phyloP scores from a whole-genome alignment of 169 alveolate species.

The Amoebophrya sp. region DNA sequence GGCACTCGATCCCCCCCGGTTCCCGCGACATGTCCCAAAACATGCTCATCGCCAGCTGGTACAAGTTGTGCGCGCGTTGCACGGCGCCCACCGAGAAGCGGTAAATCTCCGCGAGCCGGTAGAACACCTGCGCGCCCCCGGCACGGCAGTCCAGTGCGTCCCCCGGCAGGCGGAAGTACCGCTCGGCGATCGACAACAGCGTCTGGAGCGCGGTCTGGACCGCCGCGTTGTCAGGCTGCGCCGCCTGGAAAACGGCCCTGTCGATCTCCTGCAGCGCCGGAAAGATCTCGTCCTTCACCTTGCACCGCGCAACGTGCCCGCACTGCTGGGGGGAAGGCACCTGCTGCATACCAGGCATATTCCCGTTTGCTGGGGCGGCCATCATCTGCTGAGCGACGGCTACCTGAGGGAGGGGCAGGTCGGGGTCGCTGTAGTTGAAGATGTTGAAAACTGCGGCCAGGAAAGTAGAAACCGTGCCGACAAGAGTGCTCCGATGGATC shows the following conservation, averaged over 20 bases:
- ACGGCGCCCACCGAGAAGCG: background rate
- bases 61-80: constrained; percentile 5
- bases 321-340: too few species aligned
- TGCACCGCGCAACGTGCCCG: background rate
- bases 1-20: background rate
- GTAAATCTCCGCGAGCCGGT: background rate
- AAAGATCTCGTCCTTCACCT: background rate
- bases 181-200: background rate
- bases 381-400: too few species aligned
- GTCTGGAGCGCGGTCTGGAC: background rate
- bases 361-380: too few species aligned
- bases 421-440: too few species aligned
- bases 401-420: too few species aligned
- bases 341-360: too few species aligned
- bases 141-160: constrained; percentile 4
- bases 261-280: background rate
- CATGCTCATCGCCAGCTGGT: constrained; percentile 11
- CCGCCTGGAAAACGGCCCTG: background rate
- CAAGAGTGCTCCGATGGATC: too few species aligned
- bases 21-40: background rate
- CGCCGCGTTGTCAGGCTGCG: background rate
- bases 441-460: too few species aligned
- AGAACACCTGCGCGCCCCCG: constrained; percentile 6
- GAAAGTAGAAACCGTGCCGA: too few species aligned
- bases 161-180: background rate